These are phyloP conservation scores for Pseudodiploospora longispora DNA, from an alignment of 2,329 filamentous ascomycete species.

Conservation along the genomic window DNA sequence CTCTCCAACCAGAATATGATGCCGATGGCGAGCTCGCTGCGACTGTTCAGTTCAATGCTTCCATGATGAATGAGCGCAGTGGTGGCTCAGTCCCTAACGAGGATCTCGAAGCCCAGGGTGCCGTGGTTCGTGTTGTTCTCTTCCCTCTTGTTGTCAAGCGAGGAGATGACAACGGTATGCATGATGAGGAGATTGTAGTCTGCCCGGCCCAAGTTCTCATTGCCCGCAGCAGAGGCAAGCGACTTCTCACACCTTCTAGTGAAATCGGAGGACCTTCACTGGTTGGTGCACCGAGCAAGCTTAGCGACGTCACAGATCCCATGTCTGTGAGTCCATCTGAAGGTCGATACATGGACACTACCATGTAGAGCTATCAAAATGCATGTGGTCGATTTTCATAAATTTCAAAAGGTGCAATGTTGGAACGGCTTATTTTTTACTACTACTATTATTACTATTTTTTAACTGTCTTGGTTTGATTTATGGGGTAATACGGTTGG, in stretches of 20 bases:
- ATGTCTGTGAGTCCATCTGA: constrained; percentile 5
- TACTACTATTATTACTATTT: no score
- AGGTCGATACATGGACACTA: no score
- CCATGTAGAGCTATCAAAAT: no score
- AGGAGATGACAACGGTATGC: constrained; percentile 77
- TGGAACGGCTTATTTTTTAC: no score
- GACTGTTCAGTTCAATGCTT: constrained; percentile 85
- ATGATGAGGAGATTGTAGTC: constrained; percentile 91
- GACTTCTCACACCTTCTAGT: constrained; percentile 38
- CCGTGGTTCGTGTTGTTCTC: constrained; percentile 82
- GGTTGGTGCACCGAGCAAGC: constrained; percentile 28
- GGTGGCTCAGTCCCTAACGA: constrained; percentile 60
- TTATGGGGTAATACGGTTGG: no score
- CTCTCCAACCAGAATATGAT: constrained; percentile 90
- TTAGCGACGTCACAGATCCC: constrained; percentile 22
- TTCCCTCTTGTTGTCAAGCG: constrained; percentile 97
- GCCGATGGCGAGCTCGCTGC: constrained; percentile 81
- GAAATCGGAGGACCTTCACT: constrained; percentile 41
- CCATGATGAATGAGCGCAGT: constrained; percentile 89
- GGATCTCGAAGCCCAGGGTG: constrained; percentile 66
- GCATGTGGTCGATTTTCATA: no score
- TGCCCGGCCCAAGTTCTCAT: constrained; percentile 91
- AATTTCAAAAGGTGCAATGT: no score
- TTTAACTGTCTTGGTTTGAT: no score
- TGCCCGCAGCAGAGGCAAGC: constrained; percentile 39